A percentile compares a stretch with the other conserved stretches of the same genome.
These are phyloP conservation scores for Acorus gramineus DNA, from an alignment of 106 monocot species.

Conservation along the genomic window DNA sequence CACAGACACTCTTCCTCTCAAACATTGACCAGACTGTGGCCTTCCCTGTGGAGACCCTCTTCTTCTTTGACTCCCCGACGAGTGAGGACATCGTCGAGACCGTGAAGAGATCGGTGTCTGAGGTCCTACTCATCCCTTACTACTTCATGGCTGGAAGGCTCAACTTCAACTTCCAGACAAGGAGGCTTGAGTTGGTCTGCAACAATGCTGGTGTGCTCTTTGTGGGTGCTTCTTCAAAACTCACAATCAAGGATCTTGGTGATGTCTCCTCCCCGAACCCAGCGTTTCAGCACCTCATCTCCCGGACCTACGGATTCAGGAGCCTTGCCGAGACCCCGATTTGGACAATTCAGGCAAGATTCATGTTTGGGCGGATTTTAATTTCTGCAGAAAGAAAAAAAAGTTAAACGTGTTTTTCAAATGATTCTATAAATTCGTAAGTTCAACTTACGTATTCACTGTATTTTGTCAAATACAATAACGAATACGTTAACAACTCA, in stretches of 20 bases:
- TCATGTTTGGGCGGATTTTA: no score
- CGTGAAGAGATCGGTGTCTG: constrained; percentile 38
- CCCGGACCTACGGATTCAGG: constrained; percentile 13
- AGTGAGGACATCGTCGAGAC: constrained; percentile 24
- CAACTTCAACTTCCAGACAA: constrained; percentile 16
- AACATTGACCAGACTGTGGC: constrained; percentile 86
- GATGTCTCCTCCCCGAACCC: constrained; percentile 62
- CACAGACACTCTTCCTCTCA: constrained; percentile 47
- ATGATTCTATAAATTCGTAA: no score
- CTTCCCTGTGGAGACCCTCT: constrained; percentile 73
- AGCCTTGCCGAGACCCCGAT: constrained; percentile 34
- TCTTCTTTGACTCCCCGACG: constrained; percentile 38
- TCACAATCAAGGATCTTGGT: constrained; percentile 39
- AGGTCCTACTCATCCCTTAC: constrained; percentile 44
- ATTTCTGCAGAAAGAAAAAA: no score
- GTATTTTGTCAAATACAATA: no score
- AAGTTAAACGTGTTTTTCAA: no score
- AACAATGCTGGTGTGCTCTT: constrained; percentile 66
- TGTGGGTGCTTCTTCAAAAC: constrained; percentile 33
- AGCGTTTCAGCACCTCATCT: constrained; percentile 53
- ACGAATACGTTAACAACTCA: no score
- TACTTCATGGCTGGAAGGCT: constrained; percentile 87
- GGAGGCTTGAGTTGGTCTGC: constrained; percentile 70
- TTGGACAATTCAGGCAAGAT: constrained; percentile 50
- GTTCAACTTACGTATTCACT: no score